phyloP scores from a whole-genome alignment of 208 protist genomes.

The Leptomonas pyrrhocoris region DNA sequence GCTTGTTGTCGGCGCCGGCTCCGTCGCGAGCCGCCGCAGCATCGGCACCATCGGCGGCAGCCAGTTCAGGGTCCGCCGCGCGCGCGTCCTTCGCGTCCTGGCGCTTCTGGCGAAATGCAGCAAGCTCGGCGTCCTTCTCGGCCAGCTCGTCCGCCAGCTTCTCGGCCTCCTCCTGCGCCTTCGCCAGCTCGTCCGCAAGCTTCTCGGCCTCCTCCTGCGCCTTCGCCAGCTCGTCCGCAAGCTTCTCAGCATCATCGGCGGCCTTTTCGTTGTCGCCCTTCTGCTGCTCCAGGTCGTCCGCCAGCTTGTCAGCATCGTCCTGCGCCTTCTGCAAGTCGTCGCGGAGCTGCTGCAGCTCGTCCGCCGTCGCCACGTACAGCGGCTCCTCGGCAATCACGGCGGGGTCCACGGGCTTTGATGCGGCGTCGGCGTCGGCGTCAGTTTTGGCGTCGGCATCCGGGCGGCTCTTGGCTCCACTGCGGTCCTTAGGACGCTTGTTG shows the following conservation, averaged over 20 bases:
- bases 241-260: slow-evolving; percentile 3
- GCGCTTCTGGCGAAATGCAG: not conserved
- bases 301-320: slow-evolving; percentile 4
- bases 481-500: not conserved
- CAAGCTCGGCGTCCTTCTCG: slow-evolving; percentile 8
- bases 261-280: too few species aligned
- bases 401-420: not conserved
- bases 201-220: slow-evolving; percentile 4
- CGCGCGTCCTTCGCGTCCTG: not conserved
- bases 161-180: not conserved
- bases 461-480: not conserved
- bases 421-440: too few species aligned
- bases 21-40: not conserved
- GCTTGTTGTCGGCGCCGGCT: not conserved
- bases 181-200: slow-evolving; percentile 17
- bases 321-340: slow-evolving; percentile 23
- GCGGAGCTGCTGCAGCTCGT: too few species aligned
- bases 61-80: too few species aligned
- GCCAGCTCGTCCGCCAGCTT: slow-evolving; percentile 13
- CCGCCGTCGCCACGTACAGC: not conserved
- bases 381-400: slow-evolving; percentile 2
- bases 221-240: not conserved
- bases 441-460: not conserved
- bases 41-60: too few species aligned
- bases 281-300: too few species aligned